These are phyloP conservation scores for Handroanthus guayacan DNA, from an alignment of 257 asterid genomes.

Conservation along the genomic window DNA sequence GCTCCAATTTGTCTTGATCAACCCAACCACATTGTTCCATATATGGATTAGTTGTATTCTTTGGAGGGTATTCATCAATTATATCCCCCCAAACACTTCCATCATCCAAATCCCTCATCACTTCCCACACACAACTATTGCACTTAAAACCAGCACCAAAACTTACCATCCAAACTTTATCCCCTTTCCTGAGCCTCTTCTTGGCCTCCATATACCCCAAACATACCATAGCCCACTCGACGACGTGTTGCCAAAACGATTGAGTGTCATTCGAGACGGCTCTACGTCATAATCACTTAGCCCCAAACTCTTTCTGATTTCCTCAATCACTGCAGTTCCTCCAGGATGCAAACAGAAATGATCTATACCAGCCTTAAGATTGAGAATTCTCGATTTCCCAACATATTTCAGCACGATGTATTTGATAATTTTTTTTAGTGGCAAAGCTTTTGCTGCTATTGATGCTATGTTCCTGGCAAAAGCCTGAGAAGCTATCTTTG, in stretches of 20 bases:
- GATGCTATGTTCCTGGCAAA: background rate
- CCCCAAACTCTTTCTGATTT: constrained; percentile 41
- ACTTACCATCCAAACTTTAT: constrained; percentile 52
- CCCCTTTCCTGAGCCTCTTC: constrained; percentile 47
- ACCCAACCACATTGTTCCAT: constrained; percentile 48
- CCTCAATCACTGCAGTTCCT: constrained; percentile 46
- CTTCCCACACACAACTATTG: constrained; percentile 54
- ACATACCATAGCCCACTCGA: constrained; percentile 53
- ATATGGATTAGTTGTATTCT: constrained; percentile 41
- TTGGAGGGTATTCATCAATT: constrained; percentile 43
- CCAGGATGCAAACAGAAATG: constrained; percentile 53
- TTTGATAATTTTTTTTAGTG: constrained; percentile 36
- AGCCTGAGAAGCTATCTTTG: no score
- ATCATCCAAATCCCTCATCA: constrained; percentile 45
- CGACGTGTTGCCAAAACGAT: constrained; percentile 51
- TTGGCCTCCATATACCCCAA: constrained; percentile 55
- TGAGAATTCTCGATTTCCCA: constrained; percentile 8
- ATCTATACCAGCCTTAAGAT: constrained; percentile 42
- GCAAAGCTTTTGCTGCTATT: constrained; percentile 43
- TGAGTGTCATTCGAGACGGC: constrained; percentile 49
- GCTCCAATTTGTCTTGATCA: constrained; percentile 26
- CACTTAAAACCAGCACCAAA: constrained; percentile 55
- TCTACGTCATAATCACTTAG: constrained; percentile 45
- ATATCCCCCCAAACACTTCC: constrained; percentile 50
- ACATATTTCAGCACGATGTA: constrained; percentile 29